phyloP scores from a whole-genome alignment of 345 rosid species.

The Brassica nigra region DNA sequence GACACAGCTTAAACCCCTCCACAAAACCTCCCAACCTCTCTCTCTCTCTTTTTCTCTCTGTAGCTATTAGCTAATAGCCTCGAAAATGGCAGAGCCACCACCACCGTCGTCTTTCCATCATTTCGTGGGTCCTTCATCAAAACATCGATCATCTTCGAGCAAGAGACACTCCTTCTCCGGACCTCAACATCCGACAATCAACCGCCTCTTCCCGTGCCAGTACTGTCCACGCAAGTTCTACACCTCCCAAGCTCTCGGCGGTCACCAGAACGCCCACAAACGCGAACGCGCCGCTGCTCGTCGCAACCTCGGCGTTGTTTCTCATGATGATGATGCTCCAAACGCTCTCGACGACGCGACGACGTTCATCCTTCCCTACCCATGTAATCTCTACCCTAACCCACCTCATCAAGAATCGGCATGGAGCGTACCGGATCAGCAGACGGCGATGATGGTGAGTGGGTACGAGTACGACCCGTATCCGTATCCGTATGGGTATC shows the following conservation, averaged over 20 bases:
- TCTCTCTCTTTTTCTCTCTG: too few species aligned
- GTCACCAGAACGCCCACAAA: conserved; percentile 98
- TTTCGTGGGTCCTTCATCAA: conserved; percentile 16
- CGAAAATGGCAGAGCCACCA: conserved; percentile 36
- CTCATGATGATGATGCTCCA: background rate
- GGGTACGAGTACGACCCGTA: background rate
- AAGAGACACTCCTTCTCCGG: conserved; percentile 32
- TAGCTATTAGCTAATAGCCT: background rate
- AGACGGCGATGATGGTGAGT: background rate
- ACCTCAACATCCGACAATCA: background rate
- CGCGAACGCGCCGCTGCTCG: conserved; percentile 91
- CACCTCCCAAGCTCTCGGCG: conserved; percentile 96
- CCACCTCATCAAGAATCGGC: background rate
- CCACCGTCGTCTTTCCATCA: conserved; percentile 30
- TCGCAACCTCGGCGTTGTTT: conserved; percentile 41
- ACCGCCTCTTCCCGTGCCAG: conserved; percentile 68
- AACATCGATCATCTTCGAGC: conserved; percentile 25
- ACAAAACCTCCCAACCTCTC: conserved; percentile 13
- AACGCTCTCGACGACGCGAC: background rate
- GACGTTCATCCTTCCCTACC: conserved; percentile 9
- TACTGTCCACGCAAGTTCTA: conserved; percentile 89
- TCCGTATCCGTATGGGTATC: conserved; percentile 28
- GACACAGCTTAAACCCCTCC: conserved; percentile 34
- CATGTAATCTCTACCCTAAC: conserved; percentile 30
- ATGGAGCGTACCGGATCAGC: conserved; percentile 15